Evolutionary conservation across 1,284 basidiomycete species (phyloP), one percentile per base, ranked within the genome.

Genomic region (Ganoderma lingzhi): DNA sequence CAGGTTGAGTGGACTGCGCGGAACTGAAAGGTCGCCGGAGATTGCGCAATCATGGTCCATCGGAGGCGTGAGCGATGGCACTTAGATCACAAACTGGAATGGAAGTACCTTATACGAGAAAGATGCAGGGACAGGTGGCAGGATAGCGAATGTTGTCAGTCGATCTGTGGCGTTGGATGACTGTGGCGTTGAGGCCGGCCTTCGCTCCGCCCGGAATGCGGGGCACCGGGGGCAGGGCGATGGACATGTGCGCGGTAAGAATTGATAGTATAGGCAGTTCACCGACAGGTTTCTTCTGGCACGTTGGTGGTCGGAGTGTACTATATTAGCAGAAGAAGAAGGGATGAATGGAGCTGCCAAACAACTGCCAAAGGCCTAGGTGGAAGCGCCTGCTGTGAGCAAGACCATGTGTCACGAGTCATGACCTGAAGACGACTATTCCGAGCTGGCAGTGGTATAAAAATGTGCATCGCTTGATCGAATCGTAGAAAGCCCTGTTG

Each of bases 91-190:
- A 51, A 14, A 19, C 10, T n/a, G 48, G 14, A 51, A 28, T 23
- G 35, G 23, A 51, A 28, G 23, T 23, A 28, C 23, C 23, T 51
- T 28, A 51, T 51, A 23, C 48, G 48, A 51, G 48, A 10, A 28
- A 28, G 48, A 51, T 51, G 48, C 48, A 51, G 48, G 48, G 48
- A 28, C 48, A 51, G 48, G 23, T 28, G 10, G 9, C 48, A 51
- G 48, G 48, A 28, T 10, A 10, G 48, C 3, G 48, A 51, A 51
- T 51, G 10, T 14, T 51, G 23, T 51, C 23, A 28, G 23, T 51
- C 48, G 48, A 51, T 51, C 48, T 51, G 48, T 51, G 48, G 48
- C 48, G 48, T 23, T 28, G 48, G 23, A 48, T 48, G 45, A 9
- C 17, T 9, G 9, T 23, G 23, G 3, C 48, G 19, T 23, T 9